Evolutionary conservation across 805 yeast genomes (phyloP), one percentile per base, ranked within the genome.

Genomic region (Metschnikowia anglica): DNA sequence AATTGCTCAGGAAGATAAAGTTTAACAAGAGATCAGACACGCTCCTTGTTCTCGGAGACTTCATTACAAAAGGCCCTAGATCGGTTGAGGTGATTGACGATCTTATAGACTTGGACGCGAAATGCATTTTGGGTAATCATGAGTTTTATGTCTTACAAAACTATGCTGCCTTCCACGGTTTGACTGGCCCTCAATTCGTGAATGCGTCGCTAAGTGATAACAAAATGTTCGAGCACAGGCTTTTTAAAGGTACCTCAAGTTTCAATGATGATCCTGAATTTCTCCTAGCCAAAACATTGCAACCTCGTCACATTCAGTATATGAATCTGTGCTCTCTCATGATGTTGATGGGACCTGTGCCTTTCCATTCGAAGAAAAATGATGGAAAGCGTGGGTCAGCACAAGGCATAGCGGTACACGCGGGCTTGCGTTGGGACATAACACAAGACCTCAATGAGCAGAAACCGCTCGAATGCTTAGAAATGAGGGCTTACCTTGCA

Each of bases 111-210:
- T 59, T 80, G 51, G 66, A 76, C 12, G 75, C 86, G 12, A 80
- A 78, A 41, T 89, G 96, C 58, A 79, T 90, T 2, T 66, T 93
- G 45, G 97, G 98, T 0, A 90, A 90, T 66, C 97, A 91, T 62
- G 98, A 90, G 62, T 72, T 83, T 47, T 81, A 80, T 47, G 76
- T 85, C 9, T 58, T 90, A 51, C 73, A 80, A 41, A 66, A 81
- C 55, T 88, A 88, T 56, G 79, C 83, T 18, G 77, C 65, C 46
- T 74, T 68, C 54, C 89, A 80, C 61, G 75, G 76, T 19, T 62
- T 80, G 42, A 53, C 54, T 30, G 54, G 60, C 23, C 69, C 75
- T 17, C 51, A 42, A 32, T 60, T 66, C 49, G 53, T 43, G 12
- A 24, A 31, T 17, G 36, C 13, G 4, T 20, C 37, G 5, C 12